Conservation (phyloP, 1,284 basidiomycete genomes). For the Cystobasidium sp. region DNA sequence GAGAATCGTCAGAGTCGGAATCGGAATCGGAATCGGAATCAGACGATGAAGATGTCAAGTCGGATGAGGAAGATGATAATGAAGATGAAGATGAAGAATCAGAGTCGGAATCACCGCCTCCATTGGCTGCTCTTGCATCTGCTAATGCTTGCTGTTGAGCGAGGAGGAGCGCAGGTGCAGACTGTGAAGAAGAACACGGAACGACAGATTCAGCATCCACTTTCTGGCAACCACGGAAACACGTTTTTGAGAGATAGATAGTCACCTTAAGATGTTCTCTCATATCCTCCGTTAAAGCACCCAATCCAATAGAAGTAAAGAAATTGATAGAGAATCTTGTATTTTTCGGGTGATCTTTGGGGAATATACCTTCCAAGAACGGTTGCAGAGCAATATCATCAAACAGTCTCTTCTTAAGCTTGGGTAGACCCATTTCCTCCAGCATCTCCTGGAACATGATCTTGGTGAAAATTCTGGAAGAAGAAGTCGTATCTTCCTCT, state of each 20-base stretch:
- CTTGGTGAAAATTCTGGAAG: constrained; percentile 95
- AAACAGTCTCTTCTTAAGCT: constrained; percentile 80
- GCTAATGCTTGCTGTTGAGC: constrained; percentile 42
- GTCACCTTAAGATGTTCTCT: constrained; percentile 79
- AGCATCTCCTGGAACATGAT: constrained; percentile 93
- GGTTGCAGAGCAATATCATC: constrained; percentile 75
- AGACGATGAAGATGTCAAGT: constrained; percentile 17
- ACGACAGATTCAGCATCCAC: not conserved
- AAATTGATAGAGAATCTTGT: constrained; percentile 94
- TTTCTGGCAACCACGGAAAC: not conserved
- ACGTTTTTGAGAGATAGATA: not conserved
- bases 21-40: constrained; percentile 15
- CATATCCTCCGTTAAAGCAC: constrained; percentile 92
- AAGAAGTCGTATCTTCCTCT: constrained; percentile 96
- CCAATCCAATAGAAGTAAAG: constrained; percentile 83
- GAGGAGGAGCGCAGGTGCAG: constrained; percentile 37
- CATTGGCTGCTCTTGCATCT: constrained; percentile 40
- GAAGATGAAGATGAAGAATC: constrained; percentile 41
- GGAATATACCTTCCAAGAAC: constrained; percentile 85
- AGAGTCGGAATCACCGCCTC: constrained; percentile 18
- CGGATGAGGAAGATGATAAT: constrained; percentile 36
- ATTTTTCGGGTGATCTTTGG: constrained; percentile 92
- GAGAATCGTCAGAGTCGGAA: constrained; percentile 23
- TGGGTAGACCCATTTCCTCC: constrained; percentile 87
- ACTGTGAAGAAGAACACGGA: constrained; percentile 11